phyloP scores from a whole-genome alignment of 768 basidiomycete genomes.

The Hericium alpestre region DNA sequence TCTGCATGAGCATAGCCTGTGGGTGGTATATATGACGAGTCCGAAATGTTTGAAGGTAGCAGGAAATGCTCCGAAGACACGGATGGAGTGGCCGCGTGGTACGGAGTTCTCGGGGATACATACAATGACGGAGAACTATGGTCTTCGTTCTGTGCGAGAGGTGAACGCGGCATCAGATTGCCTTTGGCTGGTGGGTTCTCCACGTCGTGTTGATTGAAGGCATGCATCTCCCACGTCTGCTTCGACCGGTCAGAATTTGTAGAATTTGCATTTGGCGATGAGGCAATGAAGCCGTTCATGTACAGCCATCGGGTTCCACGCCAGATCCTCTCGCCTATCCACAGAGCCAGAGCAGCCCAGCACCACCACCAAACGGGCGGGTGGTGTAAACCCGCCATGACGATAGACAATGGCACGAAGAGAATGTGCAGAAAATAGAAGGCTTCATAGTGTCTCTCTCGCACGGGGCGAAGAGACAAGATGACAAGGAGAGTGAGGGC shows the following conservation, averaged over 20 bases:
- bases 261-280: background rate
- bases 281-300: slow-evolving; percentile 44
- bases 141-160: background rate
- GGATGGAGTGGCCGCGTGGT: background rate
- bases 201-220: background rate
- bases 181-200: background rate
- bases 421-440: slow-evolving; percentile 61
- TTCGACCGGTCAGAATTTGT: background rate
- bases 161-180: background rate
- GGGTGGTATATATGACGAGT: slow-evolving; percentile 36
- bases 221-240: slow-evolving; percentile 6
- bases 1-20: slow-evolving; percentile 60
- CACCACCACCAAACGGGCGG: slow-evolving; percentile 61
- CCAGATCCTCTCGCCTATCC: slow-evolving; percentile 53
- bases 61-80: slow-evolving; percentile 5
- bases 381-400: slow-evolving; percentile 57
- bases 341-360: slow-evolving; percentile 48
- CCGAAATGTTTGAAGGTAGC: slow-evolving; percentile 1
- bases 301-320: slow-evolving; percentile 46
- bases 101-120: background rate
- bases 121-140: background rate
- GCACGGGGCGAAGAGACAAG: slow-evolving; percentile 39
- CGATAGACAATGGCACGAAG: slow-evolving; percentile 51
- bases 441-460: slow-evolving; percentile 44
- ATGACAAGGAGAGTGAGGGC: slow-evolving; percentile 43